Base-by-base conservation (phyloP, 2,329 filamentous ascomycete genomes). In the Dactylellina sp. region DNA sequence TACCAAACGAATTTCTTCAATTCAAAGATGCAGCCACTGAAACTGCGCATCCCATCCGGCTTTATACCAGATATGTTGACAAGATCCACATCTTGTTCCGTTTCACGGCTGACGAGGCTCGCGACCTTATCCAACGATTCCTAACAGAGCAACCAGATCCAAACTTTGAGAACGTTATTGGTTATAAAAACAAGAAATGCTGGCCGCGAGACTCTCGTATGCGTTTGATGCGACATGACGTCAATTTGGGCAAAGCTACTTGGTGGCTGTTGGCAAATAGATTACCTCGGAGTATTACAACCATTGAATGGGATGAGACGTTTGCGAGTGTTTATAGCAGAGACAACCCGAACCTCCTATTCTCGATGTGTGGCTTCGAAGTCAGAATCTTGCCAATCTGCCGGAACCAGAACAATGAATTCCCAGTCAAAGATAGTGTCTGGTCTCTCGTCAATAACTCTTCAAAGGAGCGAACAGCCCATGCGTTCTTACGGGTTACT, bases 181-280 rank as follows among this genome's bases (percentile, higher is more conserved):
- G 95, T 0, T 99, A 98, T 82, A 93, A 92, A 84, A 99, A 96
- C 83, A 99, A 99, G 85, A 99, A 98, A 81, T 99, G 96, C 82
- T 99, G 95, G 95, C 96, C 95, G 44, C 89, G 95, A 78, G 95
- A 99, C 81, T 97, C 93, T 22, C 89, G 95, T 56, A 99, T 99
- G 96, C 90, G 96, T 49, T 83, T 99, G 78, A 99, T 99, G 95
- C 89, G 95, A 76, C 95, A 99, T 81, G 95, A 99, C 82, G 96
- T 99, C 77, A 98, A 99, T 78, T 88, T 99, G 44, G 95, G 96
- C 44, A 90, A 96, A 72, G 96, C 96, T 71, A 95, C 97, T 1
- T 99, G 99, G 84, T 99, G 95, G 95, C 94, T 99, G 80, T 83
- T 99, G 81, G 98, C 99, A 86, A 99, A 99, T 81, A 89, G 95